phyloP scores from a whole-genome alignment of 148 eudicot genomes.

The Oxyria digyna region DNA sequence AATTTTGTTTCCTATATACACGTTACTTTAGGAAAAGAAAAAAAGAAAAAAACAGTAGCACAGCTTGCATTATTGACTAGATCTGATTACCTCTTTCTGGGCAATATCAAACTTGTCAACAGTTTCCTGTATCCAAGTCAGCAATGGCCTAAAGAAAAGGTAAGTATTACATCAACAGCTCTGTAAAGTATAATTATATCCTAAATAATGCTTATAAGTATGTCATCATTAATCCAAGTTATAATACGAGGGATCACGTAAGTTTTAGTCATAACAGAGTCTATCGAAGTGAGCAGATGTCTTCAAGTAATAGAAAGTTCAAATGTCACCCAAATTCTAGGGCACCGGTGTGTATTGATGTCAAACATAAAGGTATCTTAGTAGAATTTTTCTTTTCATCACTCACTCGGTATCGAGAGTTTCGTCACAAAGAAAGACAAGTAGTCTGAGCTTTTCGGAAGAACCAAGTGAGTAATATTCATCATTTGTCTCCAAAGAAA shows the following conservation, averaged over 20 bases:
- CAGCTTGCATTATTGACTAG: neutral
- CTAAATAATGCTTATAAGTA: neutral
- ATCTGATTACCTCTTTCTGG: slow-evolving; percentile 42
- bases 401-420: slow-evolving; percentile 66
- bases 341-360: neutral
- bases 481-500: slow-evolving; percentile 34
- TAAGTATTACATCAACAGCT: neutral
- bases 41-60: neutral
- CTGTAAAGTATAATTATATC: neutral
- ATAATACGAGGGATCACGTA: neutral
- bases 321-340: neutral
- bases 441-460: slow-evolving; percentile 54
- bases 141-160: slow-evolving; percentile 33
- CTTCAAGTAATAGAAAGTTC: neutral
- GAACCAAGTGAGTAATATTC: slow-evolving; percentile 44
- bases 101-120: slow-evolving; percentile 34
- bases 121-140: slow-evolving; percentile 62
- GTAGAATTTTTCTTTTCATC: neutral
- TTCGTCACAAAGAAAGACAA: slow-evolving; percentile 75
- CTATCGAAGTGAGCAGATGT: neutral
- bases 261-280: neutral
- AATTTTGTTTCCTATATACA: slow-evolving; percentile 44
- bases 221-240: neutral
- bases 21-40: neutral
- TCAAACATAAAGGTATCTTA: neutral